A percentile compares a stretch with the other conserved stretches of the same genome.
Evolutionary conservation across 306 rosid genomes (phyloP).

Genomic region (Prosopis cineraria): DNA sequence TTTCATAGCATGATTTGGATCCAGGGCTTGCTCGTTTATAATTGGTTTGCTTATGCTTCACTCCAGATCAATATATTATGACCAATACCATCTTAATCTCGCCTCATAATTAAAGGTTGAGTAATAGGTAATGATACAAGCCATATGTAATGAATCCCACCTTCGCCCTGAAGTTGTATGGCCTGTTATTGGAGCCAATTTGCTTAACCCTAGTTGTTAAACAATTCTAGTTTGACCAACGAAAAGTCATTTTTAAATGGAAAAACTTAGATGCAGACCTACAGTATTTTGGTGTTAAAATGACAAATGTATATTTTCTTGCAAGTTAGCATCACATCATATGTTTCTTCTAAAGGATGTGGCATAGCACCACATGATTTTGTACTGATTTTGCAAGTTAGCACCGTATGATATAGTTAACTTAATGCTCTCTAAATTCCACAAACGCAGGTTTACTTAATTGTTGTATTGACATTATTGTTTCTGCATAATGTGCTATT

Average conservation of each 20-base stretch:
- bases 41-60: not conserved
- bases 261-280: not conserved
- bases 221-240: not conserved
- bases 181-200: not conserved
- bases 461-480: not conserved
- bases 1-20: not conserved
- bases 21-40: not conserved
- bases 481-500: constrained; percentile 23
- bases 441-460: not conserved
- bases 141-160: not conserved
- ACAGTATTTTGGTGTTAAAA: not conserved
- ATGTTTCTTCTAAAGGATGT: not conserved
- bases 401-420: constrained; percentile 1
- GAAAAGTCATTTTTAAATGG: not conserved
- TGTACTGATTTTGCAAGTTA: not conserved
- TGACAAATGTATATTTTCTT: not conserved
- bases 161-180: not conserved
- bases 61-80: not conserved
- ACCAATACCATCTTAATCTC: not conserved
- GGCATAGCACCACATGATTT: not conserved
- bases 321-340: not conserved
- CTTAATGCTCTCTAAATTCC: not conserved
- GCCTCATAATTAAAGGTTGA: not conserved
- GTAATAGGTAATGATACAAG: not conserved
- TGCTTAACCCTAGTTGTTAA: not conserved